These are phyloP conservation scores for Ceratocystis huliohia DNA, from an alignment of 2,329 filamentous ascomycete species.

Conservation along the genomic window DNA sequence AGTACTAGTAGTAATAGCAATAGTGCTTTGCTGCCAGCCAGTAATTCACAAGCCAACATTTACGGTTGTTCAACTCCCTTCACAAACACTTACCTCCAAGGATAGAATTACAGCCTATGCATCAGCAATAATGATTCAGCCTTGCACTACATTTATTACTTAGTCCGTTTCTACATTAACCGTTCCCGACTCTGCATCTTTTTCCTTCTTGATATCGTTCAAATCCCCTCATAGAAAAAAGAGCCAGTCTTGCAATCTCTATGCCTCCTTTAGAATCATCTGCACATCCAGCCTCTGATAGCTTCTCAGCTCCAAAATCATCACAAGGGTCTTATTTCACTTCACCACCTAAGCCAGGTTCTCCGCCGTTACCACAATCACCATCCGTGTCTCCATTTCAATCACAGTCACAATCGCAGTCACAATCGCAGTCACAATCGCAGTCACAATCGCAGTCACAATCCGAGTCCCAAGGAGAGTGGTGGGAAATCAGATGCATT, in stretches of 20 bases:
- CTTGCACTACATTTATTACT: background rate
- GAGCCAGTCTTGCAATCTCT: background rate
- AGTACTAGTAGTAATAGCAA: background rate
- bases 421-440: background rate
- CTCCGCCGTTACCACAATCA: background rate
- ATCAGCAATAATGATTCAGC: background rate
- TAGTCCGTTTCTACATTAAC: background rate
- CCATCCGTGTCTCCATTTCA: background rate
- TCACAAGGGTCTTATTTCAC: background rate
- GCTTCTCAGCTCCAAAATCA: background rate
- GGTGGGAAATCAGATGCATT: conserved; percentile 19
- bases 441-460: conserved; percentile 4
- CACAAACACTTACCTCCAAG: background rate
- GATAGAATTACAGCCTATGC: background rate
- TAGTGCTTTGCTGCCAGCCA: background rate
- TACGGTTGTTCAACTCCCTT: background rate
- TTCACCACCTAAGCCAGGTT: background rate
- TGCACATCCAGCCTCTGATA: background rate
- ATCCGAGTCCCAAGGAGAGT: conserved; percentile 11
- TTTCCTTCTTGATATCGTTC: background rate
- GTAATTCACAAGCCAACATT: background rate
- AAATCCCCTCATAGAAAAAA: background rate
- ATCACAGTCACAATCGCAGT: background rate
- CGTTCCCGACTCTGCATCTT: background rate
- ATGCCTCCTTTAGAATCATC: conserved; percentile 6